Evolutionary conservation across 75 land plant genomes (phyloP).

Genomic region (Larix kaempferi): DNA sequence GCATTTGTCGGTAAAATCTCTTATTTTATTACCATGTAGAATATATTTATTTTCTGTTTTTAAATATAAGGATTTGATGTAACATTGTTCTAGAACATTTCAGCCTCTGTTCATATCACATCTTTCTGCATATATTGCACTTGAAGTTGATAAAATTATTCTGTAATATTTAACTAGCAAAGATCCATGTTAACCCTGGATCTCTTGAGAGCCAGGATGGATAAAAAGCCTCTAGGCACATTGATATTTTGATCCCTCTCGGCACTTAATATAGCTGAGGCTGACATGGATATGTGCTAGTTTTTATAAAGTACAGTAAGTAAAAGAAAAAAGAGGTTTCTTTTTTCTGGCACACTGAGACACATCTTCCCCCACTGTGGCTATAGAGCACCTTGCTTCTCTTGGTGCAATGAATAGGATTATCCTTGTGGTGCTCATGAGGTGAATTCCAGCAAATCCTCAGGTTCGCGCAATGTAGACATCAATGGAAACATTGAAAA

Average conservation of each 20-base stretch:
- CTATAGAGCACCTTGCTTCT: too few species aligned
- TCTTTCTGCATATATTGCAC: not conserved
- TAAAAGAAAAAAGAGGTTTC: too few species aligned
- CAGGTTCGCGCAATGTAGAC: not conserved
- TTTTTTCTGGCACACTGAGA: too few species aligned
- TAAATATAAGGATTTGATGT: not conserved
- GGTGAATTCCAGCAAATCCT: not conserved
- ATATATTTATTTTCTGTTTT: not conserved
- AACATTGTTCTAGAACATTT: not conserved
- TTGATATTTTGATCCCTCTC: too few species aligned
- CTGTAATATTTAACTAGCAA: not conserved
- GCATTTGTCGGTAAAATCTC: slow-evolving; percentile 26
- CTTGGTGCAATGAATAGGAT: not conserved
- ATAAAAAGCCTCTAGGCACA: too few species aligned
- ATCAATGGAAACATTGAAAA: not conserved
- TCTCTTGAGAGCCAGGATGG: too few species aligned
- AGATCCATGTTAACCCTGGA: not conserved
- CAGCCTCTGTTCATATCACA: not conserved
- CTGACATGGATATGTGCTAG: too few species aligned
- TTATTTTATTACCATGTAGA: not conserved
- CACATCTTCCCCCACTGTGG: too few species aligned
- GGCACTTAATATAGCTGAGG: too few species aligned
- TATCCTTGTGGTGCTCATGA: not conserved
- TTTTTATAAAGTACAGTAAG: too few species aligned
- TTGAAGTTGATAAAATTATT: not conserved